Base-by-base conservation (phyloP, 1,284 basidiomycete species). In the Tetrapyrgos nigripes region DNA sequence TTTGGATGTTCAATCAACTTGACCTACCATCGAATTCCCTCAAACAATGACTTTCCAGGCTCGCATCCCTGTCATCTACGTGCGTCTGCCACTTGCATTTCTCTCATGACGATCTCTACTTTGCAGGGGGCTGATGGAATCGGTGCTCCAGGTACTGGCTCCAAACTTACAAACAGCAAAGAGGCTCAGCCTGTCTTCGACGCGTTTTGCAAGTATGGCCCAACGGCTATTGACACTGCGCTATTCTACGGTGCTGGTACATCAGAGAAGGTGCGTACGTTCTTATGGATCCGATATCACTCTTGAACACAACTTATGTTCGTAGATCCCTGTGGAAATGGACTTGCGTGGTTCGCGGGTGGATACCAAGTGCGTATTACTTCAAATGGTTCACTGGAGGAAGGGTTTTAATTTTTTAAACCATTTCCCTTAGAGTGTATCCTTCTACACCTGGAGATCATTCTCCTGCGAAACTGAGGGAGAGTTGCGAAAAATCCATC, bases 401-500 rank as follows among this genome's bases (percentile, higher is more conserved):
- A 49, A 21, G 24, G 4, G n/a, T 13, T 28, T 29, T 27, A 4
- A 17, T 3, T 28, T 28, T 3, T 23, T 14, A 28, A n/a, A n/a
- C 13, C 14, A 49, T 17, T 49, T 23, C 23, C 6, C 46, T 10
- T 21, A 76, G 76, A 52, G 71, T 76, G 1, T 78, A 69, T 53
- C 80, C 78, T 28, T 19, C 65, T 62, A 65, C 59, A 13, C 63
- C 71, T 28, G 64, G 74, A 14, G 65, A 73, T 57, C 71, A 75
- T 65, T 55, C 58, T 1, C 70, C 77, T 1, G 65, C 65, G 27
- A 71, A 70, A 24, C 57, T 79, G 26, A 65, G 74, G 26, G 65
- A 55, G 17, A 70, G 63, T 1, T 78, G 79, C 62, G 48, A 68
- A 48, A 70, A 61, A 9, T 77, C 75, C 2, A 67, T 79, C n/a